Evolutionary conservation across 495 filamentous ascomycete genomes (phyloP).

Genomic region (Neurospora intermedia): DNA sequence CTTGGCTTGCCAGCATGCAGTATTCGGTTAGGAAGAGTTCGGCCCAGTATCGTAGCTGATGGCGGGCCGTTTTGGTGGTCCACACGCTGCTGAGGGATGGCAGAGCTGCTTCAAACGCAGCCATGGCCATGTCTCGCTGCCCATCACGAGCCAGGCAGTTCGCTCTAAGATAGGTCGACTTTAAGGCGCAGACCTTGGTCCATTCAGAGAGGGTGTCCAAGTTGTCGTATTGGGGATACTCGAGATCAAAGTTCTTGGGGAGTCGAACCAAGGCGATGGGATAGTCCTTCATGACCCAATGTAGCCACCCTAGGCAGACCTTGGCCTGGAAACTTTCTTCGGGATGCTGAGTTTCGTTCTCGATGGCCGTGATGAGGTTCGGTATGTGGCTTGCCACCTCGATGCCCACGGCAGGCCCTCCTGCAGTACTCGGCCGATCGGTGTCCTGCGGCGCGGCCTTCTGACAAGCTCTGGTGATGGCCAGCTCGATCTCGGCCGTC

Average conservation of each 20-base stretch:
- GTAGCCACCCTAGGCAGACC: conserved; percentile 72
- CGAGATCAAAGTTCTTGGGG: conserved; percentile 48
- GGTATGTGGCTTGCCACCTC: conserved; percentile 44
- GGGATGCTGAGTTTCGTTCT: conserved; percentile 41
- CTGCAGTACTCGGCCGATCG: conserved; percentile 25
- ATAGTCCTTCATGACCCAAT: conserved; percentile 64
- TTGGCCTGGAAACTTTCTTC: conserved; percentile 73
- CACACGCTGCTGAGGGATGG: conserved; percentile 44
- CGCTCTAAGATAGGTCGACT: conserved; percentile 66
- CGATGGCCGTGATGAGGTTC: conserved; percentile 56
- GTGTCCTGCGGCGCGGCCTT: conserved; percentile 29
- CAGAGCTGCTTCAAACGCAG: conserved; percentile 51
- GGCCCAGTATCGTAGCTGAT: conserved; percentile 64
- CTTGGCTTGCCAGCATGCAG: conserved; percentile 53
- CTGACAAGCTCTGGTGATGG: conserved; percentile 45
- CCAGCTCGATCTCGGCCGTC: conserved; percentile 61
- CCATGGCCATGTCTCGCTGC: conserved; percentile 44
- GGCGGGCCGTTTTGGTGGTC: conserved; percentile 30
- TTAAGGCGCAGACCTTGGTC: conserved; percentile 71
- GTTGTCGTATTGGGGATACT: conserved; percentile 37
- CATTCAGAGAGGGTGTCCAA: conserved; percentile 48
- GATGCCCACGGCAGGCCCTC: conserved; percentile 12
- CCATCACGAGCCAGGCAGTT: conserved; percentile 51
- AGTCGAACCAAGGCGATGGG: conserved; percentile 48
- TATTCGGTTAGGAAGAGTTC: conserved; percentile 64